phyloP scores from a whole-genome alignment of 495 filamentous ascomycete species.

The Viridothelium virens region DNA sequence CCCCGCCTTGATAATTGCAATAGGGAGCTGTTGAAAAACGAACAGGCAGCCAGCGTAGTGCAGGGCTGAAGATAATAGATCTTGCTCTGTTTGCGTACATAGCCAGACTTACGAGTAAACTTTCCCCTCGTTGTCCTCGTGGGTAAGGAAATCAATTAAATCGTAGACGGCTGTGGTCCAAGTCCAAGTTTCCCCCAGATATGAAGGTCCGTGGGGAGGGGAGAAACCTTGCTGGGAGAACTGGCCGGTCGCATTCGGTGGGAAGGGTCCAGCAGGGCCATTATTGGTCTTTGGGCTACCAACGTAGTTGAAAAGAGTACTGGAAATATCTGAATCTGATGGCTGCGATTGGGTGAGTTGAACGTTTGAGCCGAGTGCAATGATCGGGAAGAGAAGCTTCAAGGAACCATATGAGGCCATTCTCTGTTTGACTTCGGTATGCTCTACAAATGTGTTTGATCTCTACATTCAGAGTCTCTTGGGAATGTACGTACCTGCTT shows the following conservation, averaged over 20 bases:
- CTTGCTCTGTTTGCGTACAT: background rate
- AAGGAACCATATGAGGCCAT: no score
- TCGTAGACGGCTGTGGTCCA: background rate
- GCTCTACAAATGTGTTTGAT: no score
- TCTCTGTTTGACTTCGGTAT: no score
- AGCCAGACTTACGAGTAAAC: background rate
- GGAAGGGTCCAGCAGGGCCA: background rate
- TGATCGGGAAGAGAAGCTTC: no score
- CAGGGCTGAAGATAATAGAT: background rate
- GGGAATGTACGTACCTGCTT: no score
- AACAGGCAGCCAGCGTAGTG: background rate
- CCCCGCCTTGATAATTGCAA: background rate
- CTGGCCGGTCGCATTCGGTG: background rate
- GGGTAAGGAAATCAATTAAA: background rate
- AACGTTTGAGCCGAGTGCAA: no score
- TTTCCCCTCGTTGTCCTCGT: no score
- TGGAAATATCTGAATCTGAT: background rate
- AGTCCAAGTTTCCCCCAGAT: background rate
- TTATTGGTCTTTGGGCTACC: background rate
- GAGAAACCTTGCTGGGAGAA: background rate
- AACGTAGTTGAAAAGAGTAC: background rate
- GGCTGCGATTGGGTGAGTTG: no score
- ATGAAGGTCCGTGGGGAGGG: background rate
- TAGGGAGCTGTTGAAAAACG: background rate
- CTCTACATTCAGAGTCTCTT: no score